Base-by-base conservation (phyloP, 1,284 basidiomycete species). In the Ceratobasidium sp. region DNA sequence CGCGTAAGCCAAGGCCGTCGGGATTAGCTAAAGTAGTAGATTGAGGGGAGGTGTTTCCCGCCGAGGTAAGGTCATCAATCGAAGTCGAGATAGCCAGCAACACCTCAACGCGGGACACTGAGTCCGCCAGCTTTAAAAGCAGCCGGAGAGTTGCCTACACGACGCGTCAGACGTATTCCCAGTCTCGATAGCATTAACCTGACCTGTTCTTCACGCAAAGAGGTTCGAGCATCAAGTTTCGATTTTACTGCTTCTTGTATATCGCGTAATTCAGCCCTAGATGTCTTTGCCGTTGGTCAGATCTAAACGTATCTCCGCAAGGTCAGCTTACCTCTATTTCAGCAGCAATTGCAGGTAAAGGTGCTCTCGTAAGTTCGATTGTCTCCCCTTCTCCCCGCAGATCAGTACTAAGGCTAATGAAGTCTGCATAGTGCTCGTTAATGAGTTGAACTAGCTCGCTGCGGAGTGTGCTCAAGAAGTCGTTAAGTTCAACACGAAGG, bases 391-490 rank as follows among this genome's bases (percentile, higher is more conserved):
- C 95, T 39, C 92, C 94, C 76, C 90, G 86, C 77, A 98, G 81
- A 78, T 96, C 94, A 1, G 93, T 96, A 77, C 96, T 96, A 29
- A 99, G 86, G 78, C 93, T 95, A 78, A 99, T 98, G 81, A 98
- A 98, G 56, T 96, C 96, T 81, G 96, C 95, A 82, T 98, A 98
- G 83, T 98, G 96, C 79, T 96, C 92, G 81, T 99, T 98, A 82
- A 99, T 98, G 80, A 98, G 89, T 80, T 90, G 90, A 37, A 98
- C 94, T 37, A 99, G 88, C 81, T 98, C 95, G 80, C 96, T 93
- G 80, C 96, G 95, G 78, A 99, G 84, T 16, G 87, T 85, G 0
- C 88, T 88, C 74, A 95, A 86, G 82, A 98, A 98, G 74, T 92
- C 90, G 37, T 95, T 88, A 16, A 99, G 86, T 80, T 99, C 96